Evolutionary conservation across 768 basidiomycete species (phyloP), one percentile per base, ranked within the genome.

Genomic region (Clathrus columnatus): DNA sequence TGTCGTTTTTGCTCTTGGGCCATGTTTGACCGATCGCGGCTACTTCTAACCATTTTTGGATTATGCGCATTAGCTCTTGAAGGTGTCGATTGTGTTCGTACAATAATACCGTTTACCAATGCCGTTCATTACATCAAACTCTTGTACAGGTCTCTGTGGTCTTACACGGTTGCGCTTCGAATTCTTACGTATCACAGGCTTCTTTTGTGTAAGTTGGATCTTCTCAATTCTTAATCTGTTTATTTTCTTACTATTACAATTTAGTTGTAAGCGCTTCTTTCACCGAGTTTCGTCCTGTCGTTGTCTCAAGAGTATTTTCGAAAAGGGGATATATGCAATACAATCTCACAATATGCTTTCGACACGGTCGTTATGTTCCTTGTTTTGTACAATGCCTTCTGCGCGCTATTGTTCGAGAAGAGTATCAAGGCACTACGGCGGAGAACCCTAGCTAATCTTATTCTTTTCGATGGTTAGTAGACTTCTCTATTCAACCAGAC

Each of bases 1-100:
- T 23, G 51, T 53, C 7, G 51, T 53, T 27, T n/a, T n/a, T 53
- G 51, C 24, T 53, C 51, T 11, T 53, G 51, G 51, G 51, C 51
- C 11, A 53, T 53, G 51, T 53, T 53, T 41, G 51, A 53, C 24
- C 14, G 51, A 24, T 53, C 51, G 4, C 6, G 27, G 20, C 18
- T 53, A 11, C 45, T 53, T n/a, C 51, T 53, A 6, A 43, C 51
- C 4, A 14, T 53, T 18, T 53, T 41, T 23, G 51, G 51, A 10
- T 53, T 23, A 23, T 43, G 23, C 27, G 51, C 51, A 44, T n/a
- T 53, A n/a, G n/a, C 41, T 16, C 30, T 53, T 27, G 51, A 45
- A 28, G 51, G 8, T 23, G n/a, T 53, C 27, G 18, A 45, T 27
- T 20, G 51, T 7, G 51, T 53, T 43, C 14, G 18, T 43, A 41